These are phyloP conservation scores for Litsea cubeba DNA, from an alignment of 164 flowering plant species.

Conservation along the genomic window DNA sequence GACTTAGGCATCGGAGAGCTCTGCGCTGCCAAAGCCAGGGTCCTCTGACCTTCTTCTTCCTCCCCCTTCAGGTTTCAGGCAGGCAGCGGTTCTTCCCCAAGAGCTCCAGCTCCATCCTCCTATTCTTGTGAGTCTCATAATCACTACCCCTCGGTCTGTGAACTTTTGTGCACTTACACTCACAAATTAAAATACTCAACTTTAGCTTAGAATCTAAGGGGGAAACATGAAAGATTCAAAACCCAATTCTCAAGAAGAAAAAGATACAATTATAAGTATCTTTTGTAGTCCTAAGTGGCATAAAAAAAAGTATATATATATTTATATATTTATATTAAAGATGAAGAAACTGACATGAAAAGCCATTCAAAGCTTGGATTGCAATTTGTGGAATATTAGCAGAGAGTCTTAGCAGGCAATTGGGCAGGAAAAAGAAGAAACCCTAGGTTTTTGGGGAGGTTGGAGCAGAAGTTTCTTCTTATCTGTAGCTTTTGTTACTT, in stretches of 20 bases:
- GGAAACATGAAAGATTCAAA: not conserved
- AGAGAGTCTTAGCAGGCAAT: not conserved
- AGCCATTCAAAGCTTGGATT: not conserved
- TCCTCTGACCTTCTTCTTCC: too few species aligned
- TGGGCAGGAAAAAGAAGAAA: not conserved
- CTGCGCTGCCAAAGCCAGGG: too few species aligned
- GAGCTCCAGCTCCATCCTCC: too few species aligned
- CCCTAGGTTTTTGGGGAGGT: not conserved
- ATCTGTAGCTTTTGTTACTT: too few species aligned
- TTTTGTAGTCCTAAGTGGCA: not conserved
- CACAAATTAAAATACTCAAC: too few species aligned
- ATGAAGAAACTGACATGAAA: not conserved
- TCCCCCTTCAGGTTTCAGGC: too few species aligned
- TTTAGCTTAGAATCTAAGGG: not conserved
- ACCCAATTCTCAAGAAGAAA: not conserved
- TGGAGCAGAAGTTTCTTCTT: too few species aligned
- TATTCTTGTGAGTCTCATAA: too few species aligned
- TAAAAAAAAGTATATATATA: not conserved
- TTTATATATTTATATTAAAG: not conserved
- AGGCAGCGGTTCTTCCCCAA: too few species aligned
- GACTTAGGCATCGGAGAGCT: too few species aligned
- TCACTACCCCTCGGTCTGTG: too few species aligned
- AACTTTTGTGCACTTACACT: too few species aligned
- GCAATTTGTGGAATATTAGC: not conserved
- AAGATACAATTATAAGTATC: not conserved